Base-by-base conservation (phyloP, 345 rosid species). In the Eucalyptus guilfoylei region DNA sequence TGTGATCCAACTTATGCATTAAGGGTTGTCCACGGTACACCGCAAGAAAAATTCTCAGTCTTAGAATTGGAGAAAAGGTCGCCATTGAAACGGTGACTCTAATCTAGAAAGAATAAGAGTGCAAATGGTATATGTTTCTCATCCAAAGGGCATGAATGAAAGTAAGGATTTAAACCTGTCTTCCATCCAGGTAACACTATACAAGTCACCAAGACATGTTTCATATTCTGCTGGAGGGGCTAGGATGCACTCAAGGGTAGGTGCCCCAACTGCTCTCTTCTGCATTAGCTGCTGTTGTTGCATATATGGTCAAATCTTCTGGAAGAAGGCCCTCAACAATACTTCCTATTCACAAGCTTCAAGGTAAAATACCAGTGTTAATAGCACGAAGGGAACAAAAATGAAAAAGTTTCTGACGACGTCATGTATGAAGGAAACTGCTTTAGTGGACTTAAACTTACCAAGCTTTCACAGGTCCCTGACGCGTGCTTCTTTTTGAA, bases 301-400 rank as follows among this genome's bases (percentile, higher is more conserved):
- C 99, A 90, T 97, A 97, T 87, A 97, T 97, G 92, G 96, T 96
- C 87, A 98, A 91, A 90, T 94, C 97, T 90, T 96, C 92, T 5
- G 94, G 95, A 93, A 98, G 99, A 95, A 98, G 94, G 89, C 99
- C 99, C 95, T 96, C 98, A 89, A 98, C 96, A 88, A 98, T 96
- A 91, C 99, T 98, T 90, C 99, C 98, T 60, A 97, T 89, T 98
- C 99, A 92, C 99, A 97, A 90, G 99, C 99, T 95, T 97, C 99
- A 5, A 98, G 97, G 91, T 98, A 98, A 92, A 98, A 97, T 87
- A 97, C 98, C 10, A 19, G 0, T 52, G 10, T 52, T 52, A 19
- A 19, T 52, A 19, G 19, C 24, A 52, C 4, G n/a, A n/a, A 8
- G 24, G 8, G 44, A 72, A 72, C 44, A 72, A 19, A n/a, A 72